A percentile compares a stretch with the other conserved stretches of the same genome.
Conservation (phyloP, 768 basidiomycete species). For the Boletus rex-veris region DNA sequence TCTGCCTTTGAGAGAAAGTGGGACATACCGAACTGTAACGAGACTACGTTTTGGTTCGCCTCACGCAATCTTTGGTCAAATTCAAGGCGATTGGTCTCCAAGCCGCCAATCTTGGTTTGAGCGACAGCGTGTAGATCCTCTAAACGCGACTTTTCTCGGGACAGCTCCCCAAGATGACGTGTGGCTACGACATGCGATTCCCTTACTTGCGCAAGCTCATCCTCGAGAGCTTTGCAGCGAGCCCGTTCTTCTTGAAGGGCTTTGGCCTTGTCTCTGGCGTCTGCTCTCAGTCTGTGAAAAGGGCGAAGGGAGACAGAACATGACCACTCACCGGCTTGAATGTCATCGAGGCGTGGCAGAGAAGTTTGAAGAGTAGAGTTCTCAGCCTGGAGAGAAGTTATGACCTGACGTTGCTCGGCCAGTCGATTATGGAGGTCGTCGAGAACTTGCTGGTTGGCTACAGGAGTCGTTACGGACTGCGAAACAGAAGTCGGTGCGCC, state of each 20-base stretch:
- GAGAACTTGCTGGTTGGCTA: neutral
- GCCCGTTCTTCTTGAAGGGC: slow-evolving; percentile 20
- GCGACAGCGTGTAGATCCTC: slow-evolving; percentile 11
- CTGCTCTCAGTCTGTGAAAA: slow-evolving; percentile 12
- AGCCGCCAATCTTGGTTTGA: slow-evolving; percentile 13
- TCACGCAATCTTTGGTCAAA: slow-evolving; percentile 12
- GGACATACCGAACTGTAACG: slow-evolving; percentile 22
- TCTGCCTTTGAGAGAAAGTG: slow-evolving; percentile 21
- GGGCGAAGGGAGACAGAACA: neutral
- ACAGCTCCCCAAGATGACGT: slow-evolving; percentile 18
- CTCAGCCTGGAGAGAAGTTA: slow-evolving; percentile 25
- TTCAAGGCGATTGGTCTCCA: slow-evolving; percentile 13
- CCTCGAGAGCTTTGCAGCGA: slow-evolving; percentile 18
- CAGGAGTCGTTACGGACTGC: neutral
- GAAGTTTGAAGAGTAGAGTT: slow-evolving; percentile 28
- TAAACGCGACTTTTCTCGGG: slow-evolving; percentile 24
- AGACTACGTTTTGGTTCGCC: slow-evolving; percentile 3
- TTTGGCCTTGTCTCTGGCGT: slow-evolving; percentile 9
- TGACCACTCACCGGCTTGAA: slow-evolving; percentile 29
- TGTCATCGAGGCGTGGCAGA: slow-evolving; percentile 26
- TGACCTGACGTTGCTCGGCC: slow-evolving; percentile 16
- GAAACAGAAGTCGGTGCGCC: slow-evolving; percentile 4
- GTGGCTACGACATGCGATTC: slow-evolving; percentile 6
- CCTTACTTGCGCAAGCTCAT: slow-evolving; percentile 19
- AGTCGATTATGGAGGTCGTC: slow-evolving; percentile 16